Base-by-base conservation (phyloP, 1,139 yeast genomes). In the Candida sp. region DNA sequence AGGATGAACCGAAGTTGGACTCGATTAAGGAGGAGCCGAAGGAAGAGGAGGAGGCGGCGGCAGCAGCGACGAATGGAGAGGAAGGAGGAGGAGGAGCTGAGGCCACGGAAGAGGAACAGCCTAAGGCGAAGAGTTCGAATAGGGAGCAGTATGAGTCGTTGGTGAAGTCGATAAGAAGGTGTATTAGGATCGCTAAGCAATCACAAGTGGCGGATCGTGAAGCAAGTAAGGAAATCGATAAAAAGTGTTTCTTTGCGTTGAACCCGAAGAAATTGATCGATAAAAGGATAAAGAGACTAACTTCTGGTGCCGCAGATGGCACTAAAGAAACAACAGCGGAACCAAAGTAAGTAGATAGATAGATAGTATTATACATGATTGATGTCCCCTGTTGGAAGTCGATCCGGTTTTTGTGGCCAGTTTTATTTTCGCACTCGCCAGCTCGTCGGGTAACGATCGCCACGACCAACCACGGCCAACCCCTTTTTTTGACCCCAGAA, bases 171-270 rank as follows among this genome's bases (percentile, higher is more conserved):
- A 73, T 88, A 22, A 68, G 73, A 45, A 69, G 73, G 46, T 87
- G 93, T 61, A 75, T 80, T n/a, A 65, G 66, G 8, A 54, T 72
- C 3, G 77, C 86, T 5, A 73, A 74, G 51, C 68, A 69, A 5
- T 63, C 75, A 2, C 67, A 70, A 7, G 73, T 75, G 47, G 80
- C 88, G 0, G 68, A 84, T 6, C 73, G 81, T 47, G 90, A 87
- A 51, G 87, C 83, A 50, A 87, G 90, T 17, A 83, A 79, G 40
- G 67, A 67, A 22, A 84, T 86, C 26, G 90, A 86, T 53, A 82
- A 81, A 44, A 86, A 85, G 63, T 79, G 87, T 32, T 85, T 83
- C 56, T 85, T 80, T 58, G 81, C 87, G 42, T 68, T 84, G 45
- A 84, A 85, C 56, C 94, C 94, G 7, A 68, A 68, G 45, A 70